phyloP scores from a whole-genome alignment of 768 basidiomycete genomes.

The Polyporus arcularius region DNA sequence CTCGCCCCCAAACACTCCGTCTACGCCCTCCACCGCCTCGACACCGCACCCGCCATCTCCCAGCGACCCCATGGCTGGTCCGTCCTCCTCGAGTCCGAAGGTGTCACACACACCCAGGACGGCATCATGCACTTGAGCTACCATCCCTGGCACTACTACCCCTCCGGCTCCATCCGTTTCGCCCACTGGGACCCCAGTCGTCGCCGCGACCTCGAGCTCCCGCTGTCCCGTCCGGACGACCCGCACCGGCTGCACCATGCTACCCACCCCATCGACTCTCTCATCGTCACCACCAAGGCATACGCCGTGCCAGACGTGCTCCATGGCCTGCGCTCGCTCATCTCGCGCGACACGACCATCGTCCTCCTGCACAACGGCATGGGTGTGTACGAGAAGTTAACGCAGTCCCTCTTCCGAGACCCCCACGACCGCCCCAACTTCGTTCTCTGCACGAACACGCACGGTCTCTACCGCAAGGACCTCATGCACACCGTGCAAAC shows the following conservation, averaged over 20 bases:
- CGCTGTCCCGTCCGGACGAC: not conserved
- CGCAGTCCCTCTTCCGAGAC: constrained; percentile 70
- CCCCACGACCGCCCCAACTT: constrained; percentile 78
- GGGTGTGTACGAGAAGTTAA: constrained; percentile 83
- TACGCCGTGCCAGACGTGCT: constrained; percentile 62
- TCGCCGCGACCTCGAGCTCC: not conserved
- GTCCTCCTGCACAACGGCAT: constrained; percentile 95
- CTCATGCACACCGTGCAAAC: constrained; percentile 64
- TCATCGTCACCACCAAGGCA: constrained; percentile 85
- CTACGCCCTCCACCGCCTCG: constrained; percentile 67
- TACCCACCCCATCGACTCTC: constrained; percentile 57
- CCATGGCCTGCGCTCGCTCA: constrained; percentile 56
- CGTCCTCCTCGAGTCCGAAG: constrained; percentile 54
- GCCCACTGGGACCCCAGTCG: constrained; percentile 24
- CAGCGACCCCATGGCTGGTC: constrained; percentile 33
- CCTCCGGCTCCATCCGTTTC: not conserved
- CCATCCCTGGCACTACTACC: not conserved
- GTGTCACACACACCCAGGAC: constrained; percentile 40
- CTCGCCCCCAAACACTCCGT: constrained; percentile 55
- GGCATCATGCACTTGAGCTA: constrained; percentile 44
- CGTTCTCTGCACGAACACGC: constrained; percentile 79
- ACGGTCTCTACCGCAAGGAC: constrained; percentile 67
- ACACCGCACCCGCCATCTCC: constrained; percentile 38
- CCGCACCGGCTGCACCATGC: not conserved
- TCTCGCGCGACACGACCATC: constrained; percentile 72